phyloP scores from a whole-genome alignment of 768 basidiomycete genomes.

The Pisolithus sp. region DNA sequence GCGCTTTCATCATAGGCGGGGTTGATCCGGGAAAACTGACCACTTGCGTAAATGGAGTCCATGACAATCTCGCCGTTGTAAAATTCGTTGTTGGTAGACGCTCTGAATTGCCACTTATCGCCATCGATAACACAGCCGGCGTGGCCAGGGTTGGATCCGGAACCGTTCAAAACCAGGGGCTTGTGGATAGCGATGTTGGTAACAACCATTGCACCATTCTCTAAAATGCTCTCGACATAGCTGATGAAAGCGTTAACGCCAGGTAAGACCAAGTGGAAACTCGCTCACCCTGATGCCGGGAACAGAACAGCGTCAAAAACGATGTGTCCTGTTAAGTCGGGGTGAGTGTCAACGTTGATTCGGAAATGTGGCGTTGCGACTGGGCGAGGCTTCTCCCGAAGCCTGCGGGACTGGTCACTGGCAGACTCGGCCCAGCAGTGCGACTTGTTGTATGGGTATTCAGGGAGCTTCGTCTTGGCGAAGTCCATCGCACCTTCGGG shows the following conservation, averaged over 20 bases:
- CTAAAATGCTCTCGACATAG: slow-evolving; percentile 25
- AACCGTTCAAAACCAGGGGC: slow-evolving; percentile 20
- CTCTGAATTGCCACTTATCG: slow-evolving; percentile 26
- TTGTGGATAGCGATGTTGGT: slow-evolving; percentile 24
- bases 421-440: slow-evolving; percentile 23
- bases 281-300: slow-evolving; percentile 39
- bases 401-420: slow-evolving; percentile 17
- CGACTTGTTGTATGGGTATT: slow-evolving; percentile 26
- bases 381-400: slow-evolving; percentile 26
- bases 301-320: slow-evolving; percentile 40
- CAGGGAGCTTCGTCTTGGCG: slow-evolving; percentile 21
- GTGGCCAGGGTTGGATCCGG: slow-evolving; percentile 7
- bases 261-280: slow-evolving; percentile 12
- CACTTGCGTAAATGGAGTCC: slow-evolving; percentile 26
- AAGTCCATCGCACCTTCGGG: slow-evolving; percentile 16
- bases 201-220: slow-evolving; percentile 28
- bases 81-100: slow-evolving; percentile 18
- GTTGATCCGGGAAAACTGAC: slow-evolving; percentile 21
- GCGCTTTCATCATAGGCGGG: slow-evolving; percentile 18
- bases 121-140: slow-evolving; percentile 22
- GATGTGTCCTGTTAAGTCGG: slow-evolving; percentile 38
- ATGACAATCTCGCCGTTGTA: slow-evolving; percentile 19
- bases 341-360: slow-evolving; percentile 28
- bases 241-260: slow-evolving; percentile 8
- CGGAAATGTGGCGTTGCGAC: slow-evolving; percentile 31